Base-by-base conservation (phyloP, 108 stramenopile species). In the Pseudonitzschia multiseries region DNA sequence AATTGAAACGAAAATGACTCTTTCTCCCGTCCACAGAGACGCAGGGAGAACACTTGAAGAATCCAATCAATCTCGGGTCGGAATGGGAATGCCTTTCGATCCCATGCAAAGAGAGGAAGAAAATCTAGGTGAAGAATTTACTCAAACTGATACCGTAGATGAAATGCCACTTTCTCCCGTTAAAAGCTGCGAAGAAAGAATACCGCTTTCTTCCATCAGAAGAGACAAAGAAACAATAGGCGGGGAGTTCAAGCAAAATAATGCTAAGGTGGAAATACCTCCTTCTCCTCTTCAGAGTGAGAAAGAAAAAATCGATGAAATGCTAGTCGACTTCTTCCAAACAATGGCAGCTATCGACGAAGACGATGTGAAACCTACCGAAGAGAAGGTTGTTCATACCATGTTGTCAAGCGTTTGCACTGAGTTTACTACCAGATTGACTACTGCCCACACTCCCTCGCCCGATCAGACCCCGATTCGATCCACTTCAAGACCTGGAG, bases 331-430 rank as follows among this genome's bases (percentile, higher is more conserved):
- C 31, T 65, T 65, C 33, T 65, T 65, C 9, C 17, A 36, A 20
- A 42, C 41, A 65, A 65, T 65, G 36, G 64, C 22, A 24, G 40
- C 64, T 4, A 65, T 65, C 8, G 64, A 65, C n/a, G 64, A n/a
- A n/a, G n/a, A 65, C 17, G 36, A 65, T 31, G 14, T 24, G 24
- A 59, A 59, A 59, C 14, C n/a, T 27, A 31, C 27, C 53, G n/a
- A 24, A 24, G 13, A 54, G 53, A 54, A 24, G 14, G 24, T 6
- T 8, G 8, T 24, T 54, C 53, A 15, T 14, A 21, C 53, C 53
- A 15, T 54, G 53, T 24, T 15, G 53, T 21, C 22, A n/a, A n/a
- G n/a, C n/a, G n/a, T n/a, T n/a, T n/a, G n/a, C n/a, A n/a, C n/a
- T n/a, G n/a, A n/a, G n/a, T n/a, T n/a, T n/a, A n/a, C n/a, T n/a